Evolutionary conservation across 2,329 filamentous ascomycete species (phyloP).

Genomic region (Rhinocladiella mackenziei): DNA sequence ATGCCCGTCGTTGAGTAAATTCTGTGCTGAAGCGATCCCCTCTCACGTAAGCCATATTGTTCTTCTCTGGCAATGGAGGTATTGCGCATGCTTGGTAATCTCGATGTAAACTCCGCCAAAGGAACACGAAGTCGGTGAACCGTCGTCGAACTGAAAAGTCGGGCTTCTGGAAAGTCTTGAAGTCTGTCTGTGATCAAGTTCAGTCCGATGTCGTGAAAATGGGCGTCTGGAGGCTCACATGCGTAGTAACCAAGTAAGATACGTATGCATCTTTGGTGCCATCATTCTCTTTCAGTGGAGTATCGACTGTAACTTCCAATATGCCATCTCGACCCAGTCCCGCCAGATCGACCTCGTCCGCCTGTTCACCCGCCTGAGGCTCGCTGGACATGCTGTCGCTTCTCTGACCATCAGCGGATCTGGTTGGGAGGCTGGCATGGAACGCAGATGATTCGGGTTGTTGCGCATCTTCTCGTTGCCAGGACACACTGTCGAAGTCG

Average conservation of each 20-base stretch:
- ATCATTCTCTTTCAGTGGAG: slow-evolving; percentile 90
- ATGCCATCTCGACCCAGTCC: slow-evolving; percentile 66
- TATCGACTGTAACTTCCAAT: slow-evolving; percentile 76
- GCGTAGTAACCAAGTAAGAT: slow-evolving; percentile 88
- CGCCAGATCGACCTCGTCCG: slow-evolving; percentile 56
- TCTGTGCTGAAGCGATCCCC: slow-evolving; percentile 92
- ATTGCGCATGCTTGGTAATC: slow-evolving; percentile 91
- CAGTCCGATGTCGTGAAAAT: slow-evolving; percentile 1
- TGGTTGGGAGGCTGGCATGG: slow-evolving; percentile 28
- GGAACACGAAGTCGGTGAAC: slow-evolving; percentile 96
- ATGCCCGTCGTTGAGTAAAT: slow-evolving; percentile 82
- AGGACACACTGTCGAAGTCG: slow-evolving; percentile 78
- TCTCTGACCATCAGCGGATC: slow-evolving; percentile 42
- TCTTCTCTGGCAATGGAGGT: slow-evolving; percentile 92
- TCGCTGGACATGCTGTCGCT: slow-evolving; percentile 44
- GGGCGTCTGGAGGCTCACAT: slow-evolving; percentile 54
- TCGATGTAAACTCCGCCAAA: slow-evolving; percentile 82
- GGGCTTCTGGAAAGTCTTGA: slow-evolving; percentile 82
- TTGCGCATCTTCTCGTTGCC: slow-evolving; percentile 61
- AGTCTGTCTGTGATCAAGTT: slow-evolving; percentile 66
- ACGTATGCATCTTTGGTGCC: slow-evolving; percentile 96
- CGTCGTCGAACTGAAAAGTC: slow-evolving; percentile 77
- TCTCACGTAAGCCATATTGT: slow-evolving; percentile 97
- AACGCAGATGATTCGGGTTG: slow-evolving; percentile 40
- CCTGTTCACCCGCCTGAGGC: slow-evolving; percentile 48